Conservation (phyloP, 176 grass and related monocot genomes). For the Cymbopogon citratus region DNA sequence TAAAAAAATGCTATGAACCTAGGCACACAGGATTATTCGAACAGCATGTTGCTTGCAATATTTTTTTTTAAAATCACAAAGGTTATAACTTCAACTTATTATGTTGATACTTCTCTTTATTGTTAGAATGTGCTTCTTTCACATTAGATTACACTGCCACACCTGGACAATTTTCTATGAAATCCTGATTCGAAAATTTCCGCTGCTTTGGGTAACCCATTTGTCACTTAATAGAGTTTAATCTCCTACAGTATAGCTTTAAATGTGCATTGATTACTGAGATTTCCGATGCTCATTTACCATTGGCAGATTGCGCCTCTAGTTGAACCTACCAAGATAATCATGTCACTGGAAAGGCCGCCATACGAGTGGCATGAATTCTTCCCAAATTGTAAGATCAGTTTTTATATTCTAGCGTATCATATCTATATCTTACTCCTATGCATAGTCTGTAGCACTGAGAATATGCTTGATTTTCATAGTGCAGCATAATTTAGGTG, state of each 20-base stretch:
- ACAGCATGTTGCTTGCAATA: too few species aligned
- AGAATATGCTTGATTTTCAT: constrained; percentile 28
- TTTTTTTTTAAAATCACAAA: too few species aligned
- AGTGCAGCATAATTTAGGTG: constrained; percentile 88
- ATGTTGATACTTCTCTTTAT: too few species aligned
- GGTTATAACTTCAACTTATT: too few species aligned
- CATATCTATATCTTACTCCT: neutral
- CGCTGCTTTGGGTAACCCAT: neutral
- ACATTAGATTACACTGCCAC: neutral
- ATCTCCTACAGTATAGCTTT: neutral
- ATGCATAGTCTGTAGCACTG: constrained; percentile 13
- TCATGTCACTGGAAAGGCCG: constrained; percentile 69
- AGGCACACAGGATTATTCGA: too few species aligned
- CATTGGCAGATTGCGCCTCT: constrained; percentile 77
- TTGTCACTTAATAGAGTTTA: neutral
- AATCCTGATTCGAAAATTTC: neutral
- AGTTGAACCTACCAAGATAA: constrained; percentile 66
- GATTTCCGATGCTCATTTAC: constrained; percentile 12
- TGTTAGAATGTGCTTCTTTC: neutral
- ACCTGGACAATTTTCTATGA: neutral
- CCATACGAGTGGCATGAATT: constrained; percentile 85
- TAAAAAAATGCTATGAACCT: too few species aligned
- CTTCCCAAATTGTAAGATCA: constrained; percentile 83
- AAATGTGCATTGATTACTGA: neutral
- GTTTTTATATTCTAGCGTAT: neutral